These are phyloP conservation scores for Suillus fuscotomentosus DNA, from an alignment of 768 basidiomycete genomes.

Conservation along the genomic window DNA sequence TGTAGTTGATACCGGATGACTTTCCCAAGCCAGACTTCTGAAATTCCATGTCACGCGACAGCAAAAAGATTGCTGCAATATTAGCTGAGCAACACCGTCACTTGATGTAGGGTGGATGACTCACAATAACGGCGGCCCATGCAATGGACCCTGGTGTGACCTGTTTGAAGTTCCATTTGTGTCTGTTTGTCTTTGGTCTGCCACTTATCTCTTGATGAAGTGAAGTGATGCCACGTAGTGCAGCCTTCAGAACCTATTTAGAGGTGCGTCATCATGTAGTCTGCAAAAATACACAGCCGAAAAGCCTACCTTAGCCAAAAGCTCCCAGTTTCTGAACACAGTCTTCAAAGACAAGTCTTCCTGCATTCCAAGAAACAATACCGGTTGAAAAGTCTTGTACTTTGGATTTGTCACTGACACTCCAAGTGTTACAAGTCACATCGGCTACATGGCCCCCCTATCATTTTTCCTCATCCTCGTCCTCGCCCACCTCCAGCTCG, in stretches of 20 bases:
- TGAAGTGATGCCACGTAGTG: neutral
- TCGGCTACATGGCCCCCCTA: too few species aligned
- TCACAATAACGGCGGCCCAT: conserved; percentile 3
- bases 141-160: conserved; percentile 2
- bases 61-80: neutral
- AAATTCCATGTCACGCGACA: neutral
- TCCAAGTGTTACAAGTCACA: too few species aligned
- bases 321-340: conserved; percentile 4
- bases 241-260: conserved; percentile 1
- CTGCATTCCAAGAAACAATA: neutral
- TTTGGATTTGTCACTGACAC: neutral
- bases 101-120: neutral
- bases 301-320: conserved; percentile 4
- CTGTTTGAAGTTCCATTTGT: neutral
- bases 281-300: neutral
- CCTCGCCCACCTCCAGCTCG: too few species aligned
- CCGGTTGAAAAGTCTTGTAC: neutral
- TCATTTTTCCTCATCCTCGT: too few species aligned
- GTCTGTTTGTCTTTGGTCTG: neutral
- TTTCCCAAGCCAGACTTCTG: conserved; percentile 1
- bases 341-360: neutral
- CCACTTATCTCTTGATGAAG: neutral
- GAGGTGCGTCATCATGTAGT: neutral
- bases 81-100: neutral
- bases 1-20: conserved; percentile 1